Percentiles rank a stretch among this genome's conserved stretches.
These are phyloP conservation scores for Aphanomyces invadans DNA, from an alignment of 352 stramenopile species.

Conservation along the genomic window DNA sequence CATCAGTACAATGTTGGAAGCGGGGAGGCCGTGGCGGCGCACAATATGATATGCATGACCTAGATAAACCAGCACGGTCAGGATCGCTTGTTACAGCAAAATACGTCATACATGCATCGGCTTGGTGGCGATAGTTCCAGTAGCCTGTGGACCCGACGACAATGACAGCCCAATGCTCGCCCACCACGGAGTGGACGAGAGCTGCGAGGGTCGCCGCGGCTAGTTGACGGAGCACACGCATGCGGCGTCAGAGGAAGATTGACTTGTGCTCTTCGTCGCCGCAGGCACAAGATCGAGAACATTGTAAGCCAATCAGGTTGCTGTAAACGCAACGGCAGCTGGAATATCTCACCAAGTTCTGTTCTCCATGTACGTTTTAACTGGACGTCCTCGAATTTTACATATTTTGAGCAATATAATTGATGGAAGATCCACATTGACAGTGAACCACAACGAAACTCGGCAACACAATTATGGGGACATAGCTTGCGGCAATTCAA, in stretches of 20 bases:
- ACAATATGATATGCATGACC: slow-evolving; percentile 87
- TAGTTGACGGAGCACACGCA: slow-evolving; percentile 7
- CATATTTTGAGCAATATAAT: too few relatives aligned
- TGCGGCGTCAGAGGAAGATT: not conserved
- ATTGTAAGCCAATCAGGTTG: not conserved
- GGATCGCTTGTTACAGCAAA: too few relatives aligned
- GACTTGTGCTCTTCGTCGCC: not conserved
- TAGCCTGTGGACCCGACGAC: slow-evolving; percentile 83
- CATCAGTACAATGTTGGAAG: slow-evolving; percentile 88
- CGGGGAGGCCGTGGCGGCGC: slow-evolving; percentile 73
- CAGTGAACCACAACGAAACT: too few relatives aligned
- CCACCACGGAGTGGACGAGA: slow-evolving; percentile 15
- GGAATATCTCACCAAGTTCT: not conserved
- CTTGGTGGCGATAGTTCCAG: slow-evolving; percentile 88
- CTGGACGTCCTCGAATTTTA: too few relatives aligned
- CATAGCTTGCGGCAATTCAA: too few relatives aligned
- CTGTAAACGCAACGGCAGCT: not conserved
- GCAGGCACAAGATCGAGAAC: not conserved
- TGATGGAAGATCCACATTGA: too few relatives aligned
- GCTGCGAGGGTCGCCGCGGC: slow-evolving; percentile 20
- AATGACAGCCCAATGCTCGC: slow-evolving; percentile 87
- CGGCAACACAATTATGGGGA: too few relatives aligned
- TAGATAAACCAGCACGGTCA: not conserved
- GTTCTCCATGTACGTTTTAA: too few relatives aligned
- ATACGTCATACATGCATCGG: slow-evolving; percentile 49